phyloP scores from a whole-genome alignment of 148 eudicot species.

The Nepenthes mirabilis region DNA sequence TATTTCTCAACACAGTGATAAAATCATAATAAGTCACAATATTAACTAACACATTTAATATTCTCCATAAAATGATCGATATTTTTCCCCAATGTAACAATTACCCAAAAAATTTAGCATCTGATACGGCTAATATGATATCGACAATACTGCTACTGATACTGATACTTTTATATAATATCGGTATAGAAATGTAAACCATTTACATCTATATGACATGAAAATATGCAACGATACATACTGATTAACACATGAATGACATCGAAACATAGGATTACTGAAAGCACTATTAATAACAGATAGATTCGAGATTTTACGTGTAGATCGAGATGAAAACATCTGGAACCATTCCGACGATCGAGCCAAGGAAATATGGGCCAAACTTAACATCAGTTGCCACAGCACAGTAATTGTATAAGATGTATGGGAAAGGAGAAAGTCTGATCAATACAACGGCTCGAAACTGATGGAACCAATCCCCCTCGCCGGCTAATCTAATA shows the following conservation, averaged over 20 bases:
- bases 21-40: no score
- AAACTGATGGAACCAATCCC: constrained; percentile 69
- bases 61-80: no score
- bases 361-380: constrained; percentile 55
- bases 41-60: no score
- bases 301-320: constrained; percentile 14
- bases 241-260: neutral
- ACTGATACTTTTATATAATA: no score
- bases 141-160: no score
- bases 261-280: neutral
- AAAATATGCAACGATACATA: neutral
- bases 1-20: no score
- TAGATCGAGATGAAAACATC: constrained; percentile 68
- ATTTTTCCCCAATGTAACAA: no score
- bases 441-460: constrained; percentile 58
- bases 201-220: no score
- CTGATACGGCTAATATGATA: no score
- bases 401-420: constrained; percentile 57
- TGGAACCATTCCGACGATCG: constrained; percentile 68
- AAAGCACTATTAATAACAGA: neutral
- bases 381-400: constrained; percentile 70
- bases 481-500: constrained; percentile 80
- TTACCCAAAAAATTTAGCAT: no score
- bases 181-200: no score
- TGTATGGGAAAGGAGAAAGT: constrained; percentile 76